These are phyloP conservation scores for Plasmodium vivax DNA, from an alignment of 169 alveolate species.

Conservation along the genomic window DNA sequence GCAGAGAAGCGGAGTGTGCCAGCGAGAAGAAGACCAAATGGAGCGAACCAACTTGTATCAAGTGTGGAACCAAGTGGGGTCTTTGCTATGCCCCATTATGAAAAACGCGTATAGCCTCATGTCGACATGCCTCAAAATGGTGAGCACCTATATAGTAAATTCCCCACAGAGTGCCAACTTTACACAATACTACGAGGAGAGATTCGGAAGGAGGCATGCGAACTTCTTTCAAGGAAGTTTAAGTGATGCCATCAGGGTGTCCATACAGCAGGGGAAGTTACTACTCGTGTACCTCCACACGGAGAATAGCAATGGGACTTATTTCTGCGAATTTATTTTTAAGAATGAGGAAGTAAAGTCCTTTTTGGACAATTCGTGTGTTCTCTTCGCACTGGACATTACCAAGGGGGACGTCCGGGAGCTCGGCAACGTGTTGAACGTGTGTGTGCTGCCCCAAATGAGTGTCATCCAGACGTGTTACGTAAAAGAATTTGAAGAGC, in stretches of 20 bases:
- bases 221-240: constrained; percentile 31
- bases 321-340: constrained; percentile 34
- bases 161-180: neutral
- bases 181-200: constrained; percentile 22
- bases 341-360: constrained; percentile 11
- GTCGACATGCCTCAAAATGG: constrained; percentile 21
- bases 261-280: constrained; percentile 37
- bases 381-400: constrained; percentile 31
- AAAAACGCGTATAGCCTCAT: neutral
- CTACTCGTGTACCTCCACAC: constrained; percentile 45
- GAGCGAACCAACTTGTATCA: neutral
- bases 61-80: constrained; percentile 7
- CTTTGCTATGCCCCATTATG: constrained; percentile 16
- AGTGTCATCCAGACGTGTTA: constrained; percentile 17
- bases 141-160: constrained; percentile 16
- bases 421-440: neutral
- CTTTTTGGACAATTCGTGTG: constrained; percentile 24
- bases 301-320: constrained; percentile 18
- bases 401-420: constrained; percentile 15
- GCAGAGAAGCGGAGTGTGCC: neutral
- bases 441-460: constrained; percentile 41
- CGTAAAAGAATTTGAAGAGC: neutral
- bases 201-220: constrained; percentile 16
- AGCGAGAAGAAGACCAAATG: neutral
- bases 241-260: constrained; percentile 42